Conservation (phyloP, 108 stramenopile genomes). For the Nitzschia inconspicua region DNA sequence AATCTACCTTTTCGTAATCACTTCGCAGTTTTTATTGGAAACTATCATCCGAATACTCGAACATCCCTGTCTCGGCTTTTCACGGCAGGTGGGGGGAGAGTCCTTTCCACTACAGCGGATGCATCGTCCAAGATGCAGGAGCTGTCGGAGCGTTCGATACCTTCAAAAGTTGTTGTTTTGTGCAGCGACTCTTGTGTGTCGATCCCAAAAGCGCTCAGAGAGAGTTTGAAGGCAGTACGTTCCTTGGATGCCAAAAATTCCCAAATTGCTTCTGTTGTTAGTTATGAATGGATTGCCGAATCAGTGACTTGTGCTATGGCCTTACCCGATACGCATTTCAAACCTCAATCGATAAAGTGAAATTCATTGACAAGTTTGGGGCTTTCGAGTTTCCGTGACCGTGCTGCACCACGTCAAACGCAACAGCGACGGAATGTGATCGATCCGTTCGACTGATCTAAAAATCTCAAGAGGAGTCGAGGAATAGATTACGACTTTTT, state of each 20-base stretch:
- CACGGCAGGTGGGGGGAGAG: slow-evolving; percentile 58
- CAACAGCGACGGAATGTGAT: no score
- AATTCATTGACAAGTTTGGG: no score
- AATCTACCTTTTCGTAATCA: slow-evolving; percentile 16
- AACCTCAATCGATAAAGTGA: slow-evolving; percentile 4
- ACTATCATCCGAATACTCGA: slow-evolving; percentile 19
- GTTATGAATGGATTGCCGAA: slow-evolving; percentile 75
- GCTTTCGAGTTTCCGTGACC: no score
- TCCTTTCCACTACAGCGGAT: slow-evolving; percentile 32
- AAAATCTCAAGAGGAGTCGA: no score
- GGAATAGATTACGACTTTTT: no score
- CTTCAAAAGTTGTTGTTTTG: slow-evolving; percentile 40
- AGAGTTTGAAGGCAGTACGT: slow-evolving; percentile 12
- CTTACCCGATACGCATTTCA: slow-evolving; percentile 30
- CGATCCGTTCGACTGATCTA: no score
- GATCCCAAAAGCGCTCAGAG: slow-evolving; percentile 35
- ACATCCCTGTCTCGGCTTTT: slow-evolving; percentile 51
- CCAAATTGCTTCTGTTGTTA: slow-evolving; percentile 34
- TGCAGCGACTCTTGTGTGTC: slow-evolving; percentile 48
- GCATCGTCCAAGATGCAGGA: slow-evolving; percentile 20
- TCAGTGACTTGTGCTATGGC: slow-evolving; percentile 57
- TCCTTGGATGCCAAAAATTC: background rate
- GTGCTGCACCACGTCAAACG: no score
- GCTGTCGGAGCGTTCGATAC: background rate
- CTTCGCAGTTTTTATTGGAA: slow-evolving; percentile 52